phyloP scores from a whole-genome alignment of 306 rosid genomes.

The Prunus mume region DNA sequence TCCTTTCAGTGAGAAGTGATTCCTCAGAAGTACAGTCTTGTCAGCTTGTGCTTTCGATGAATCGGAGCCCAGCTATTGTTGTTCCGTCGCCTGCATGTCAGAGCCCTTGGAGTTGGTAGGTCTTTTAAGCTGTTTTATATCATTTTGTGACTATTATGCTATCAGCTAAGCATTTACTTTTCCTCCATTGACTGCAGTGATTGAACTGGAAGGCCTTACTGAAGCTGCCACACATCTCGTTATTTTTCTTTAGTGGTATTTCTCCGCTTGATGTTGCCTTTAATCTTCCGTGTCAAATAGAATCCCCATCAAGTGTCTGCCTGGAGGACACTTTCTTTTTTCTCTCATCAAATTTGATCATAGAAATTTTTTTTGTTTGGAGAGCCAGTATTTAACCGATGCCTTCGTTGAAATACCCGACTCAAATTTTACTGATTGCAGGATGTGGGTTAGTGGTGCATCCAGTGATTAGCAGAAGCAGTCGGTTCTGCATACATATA shows the following conservation, averaged over 20 bases:
- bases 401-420: slow-evolving; percentile 9
- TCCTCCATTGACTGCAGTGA: slow-evolving; percentile 28
- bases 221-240: slow-evolving; percentile 27
- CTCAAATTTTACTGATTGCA: slow-evolving; percentile 24
- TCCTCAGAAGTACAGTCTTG: slow-evolving; percentile 52
- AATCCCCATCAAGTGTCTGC: not conserved
- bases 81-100: slow-evolving; percentile 51
- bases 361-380: not conserved
- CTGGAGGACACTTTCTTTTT: too few relatives aligned
- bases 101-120: slow-evolving; percentile 44
- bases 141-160: not conserved
- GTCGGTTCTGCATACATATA: slow-evolving; percentile 15
- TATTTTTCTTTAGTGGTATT: slow-evolving; percentile 44
- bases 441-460: slow-evolving; percentile 29
- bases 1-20: slow-evolving; percentile 51
- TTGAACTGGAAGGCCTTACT: not conserved
- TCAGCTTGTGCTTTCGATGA: slow-evolving; percentile 56
- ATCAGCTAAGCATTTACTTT: slow-evolving; percentile 7
- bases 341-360: not conserved
- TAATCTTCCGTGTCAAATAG: not conserved
- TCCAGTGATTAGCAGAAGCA: slow-evolving; percentile 25
- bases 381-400: not conserved
- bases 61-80: slow-evolving; percentile 61
- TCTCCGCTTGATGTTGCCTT: slow-evolving; percentile 15
- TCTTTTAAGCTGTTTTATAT: slow-evolving; percentile 5